A percentile compares a stretch with the other conserved stretches of the same genome.
phyloP scores from a whole-genome alignment of 129 eudicot species.

The Erigeron canadensis region DNA sequence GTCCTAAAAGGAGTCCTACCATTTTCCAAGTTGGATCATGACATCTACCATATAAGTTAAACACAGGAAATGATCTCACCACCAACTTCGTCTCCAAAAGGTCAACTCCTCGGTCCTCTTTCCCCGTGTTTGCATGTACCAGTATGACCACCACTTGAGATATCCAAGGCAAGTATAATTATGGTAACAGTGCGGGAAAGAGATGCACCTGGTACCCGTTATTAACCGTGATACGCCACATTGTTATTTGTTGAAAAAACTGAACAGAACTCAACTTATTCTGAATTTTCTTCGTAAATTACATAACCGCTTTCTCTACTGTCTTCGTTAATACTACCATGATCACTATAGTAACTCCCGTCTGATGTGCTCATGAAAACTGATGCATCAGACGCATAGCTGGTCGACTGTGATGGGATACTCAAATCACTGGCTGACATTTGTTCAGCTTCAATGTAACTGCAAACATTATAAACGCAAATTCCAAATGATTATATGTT shows the following conservation, averaged over 20 bases:
- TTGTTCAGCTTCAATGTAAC: slow-evolving; percentile 59
- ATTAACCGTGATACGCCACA: slow-evolving; percentile 25
- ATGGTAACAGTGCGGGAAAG: background rate
- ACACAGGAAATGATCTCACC: background rate
- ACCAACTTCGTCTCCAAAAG: background rate
- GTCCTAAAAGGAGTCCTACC: background rate
- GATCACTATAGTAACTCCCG: slow-evolving; percentile 61
- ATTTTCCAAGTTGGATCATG: background rate
- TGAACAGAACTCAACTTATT: slow-evolving; percentile 40
- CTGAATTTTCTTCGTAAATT: slow-evolving; percentile 64
- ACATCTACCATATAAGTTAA: background rate
- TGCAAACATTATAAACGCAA: slow-evolving; percentile 28
- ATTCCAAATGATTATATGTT: background rate
- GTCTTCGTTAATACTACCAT: slow-evolving; percentile 66
- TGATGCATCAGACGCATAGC: slow-evolving; percentile 47
- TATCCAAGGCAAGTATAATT: background rate
- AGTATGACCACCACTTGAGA: background rate
- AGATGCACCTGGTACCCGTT: slow-evolving; percentile 20
- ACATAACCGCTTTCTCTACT: slow-evolving; percentile 34
- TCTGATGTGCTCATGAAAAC: slow-evolving; percentile 50
- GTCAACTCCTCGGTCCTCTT: background rate
- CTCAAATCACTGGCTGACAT: slow-evolving; percentile 51
- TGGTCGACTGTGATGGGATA: slow-evolving; percentile 41
- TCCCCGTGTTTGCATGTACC: background rate
- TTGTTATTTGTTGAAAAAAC: slow-evolving; percentile 16